Percentiles rank a stretch among this genome's conserved stretches.
These are phyloP conservation scores for Tuber brumale DNA, from an alignment of 495 filamentous ascomycete species.

Conservation along the genomic window DNA sequence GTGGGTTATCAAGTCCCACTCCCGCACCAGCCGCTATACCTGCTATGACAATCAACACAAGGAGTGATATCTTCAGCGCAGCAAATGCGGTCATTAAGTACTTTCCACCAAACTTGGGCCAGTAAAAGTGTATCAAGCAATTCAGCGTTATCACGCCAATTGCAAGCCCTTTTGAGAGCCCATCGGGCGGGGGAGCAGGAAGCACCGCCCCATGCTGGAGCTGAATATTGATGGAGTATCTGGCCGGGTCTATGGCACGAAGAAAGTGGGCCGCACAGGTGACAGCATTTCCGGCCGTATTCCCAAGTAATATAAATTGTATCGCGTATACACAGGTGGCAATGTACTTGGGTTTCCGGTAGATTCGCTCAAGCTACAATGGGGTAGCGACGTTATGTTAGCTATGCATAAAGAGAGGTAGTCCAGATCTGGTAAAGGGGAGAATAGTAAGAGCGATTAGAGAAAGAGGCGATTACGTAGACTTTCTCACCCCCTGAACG, in stretches of 20 bases:
- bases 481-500: conserved; percentile 51
- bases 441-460: neutral
- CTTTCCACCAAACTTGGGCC: conserved; percentile 47
- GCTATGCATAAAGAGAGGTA: neutral
- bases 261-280: conserved; percentile 45
- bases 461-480: conserved; percentile 44
- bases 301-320: conserved; percentile 48
- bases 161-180: conserved; percentile 43
- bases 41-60: conserved; percentile 46
- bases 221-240: neutral
- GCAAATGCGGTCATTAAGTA: conserved; percentile 50
- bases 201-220: neutral
- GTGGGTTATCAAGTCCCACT: conserved; percentile 12
- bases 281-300: conserved; percentile 49
- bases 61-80: conserved; percentile 48
- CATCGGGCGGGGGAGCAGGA: conserved; percentile 17
- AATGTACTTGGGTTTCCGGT: conserved; percentile 43
- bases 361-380: conserved; percentile 47
- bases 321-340: conserved; percentile 48
- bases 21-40: conserved; percentile 41
- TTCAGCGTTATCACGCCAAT: conserved; percentile 44
- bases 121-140: conserved; percentile 48
- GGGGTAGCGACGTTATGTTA: neutral
- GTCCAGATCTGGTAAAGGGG: neutral
- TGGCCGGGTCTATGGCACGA: conserved; percentile 32